Percentiles rank a stretch among this genome's conserved stretches.
phyloP scores from a whole-genome alignment of 768 basidiomycete genomes.

The Lyophyllum semitale region DNA sequence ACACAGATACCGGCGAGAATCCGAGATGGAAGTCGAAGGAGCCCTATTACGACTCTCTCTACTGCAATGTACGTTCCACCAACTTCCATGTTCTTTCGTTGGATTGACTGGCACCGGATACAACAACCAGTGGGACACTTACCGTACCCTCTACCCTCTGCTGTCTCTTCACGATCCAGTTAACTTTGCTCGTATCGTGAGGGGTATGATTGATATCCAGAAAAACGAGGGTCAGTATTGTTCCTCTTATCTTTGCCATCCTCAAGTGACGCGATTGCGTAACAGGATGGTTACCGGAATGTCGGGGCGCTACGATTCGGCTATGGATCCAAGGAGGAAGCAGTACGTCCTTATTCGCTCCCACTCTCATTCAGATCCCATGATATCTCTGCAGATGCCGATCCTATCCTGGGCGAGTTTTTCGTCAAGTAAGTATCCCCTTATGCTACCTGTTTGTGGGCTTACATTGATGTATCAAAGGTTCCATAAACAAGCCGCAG shows the following conservation, averaged over 20 bases:
- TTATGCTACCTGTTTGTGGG: not conserved
- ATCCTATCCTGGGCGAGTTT: conserved; percentile 66
- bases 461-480: conserved; percentile 26
- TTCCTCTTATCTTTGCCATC: not conserved
- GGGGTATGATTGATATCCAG: conserved; percentile 70
- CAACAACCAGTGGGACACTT: conserved; percentile 63
- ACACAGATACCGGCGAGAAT: conserved; percentile 62
- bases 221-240: conserved; percentile 53
- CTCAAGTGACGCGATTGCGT: not conserved
- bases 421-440: conserved; percentile 52
- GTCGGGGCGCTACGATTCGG: conserved; percentile 54
- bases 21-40: conserved; percentile 64
- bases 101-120: not conserved
- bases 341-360: conserved; percentile 38
- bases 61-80: conserved; percentile 56
- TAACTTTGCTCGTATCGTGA: conserved; percentile 58
- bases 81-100: not conserved
- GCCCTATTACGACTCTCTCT: conserved; percentile 68
- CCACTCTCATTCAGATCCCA: not conserved
- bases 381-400: conserved; percentile 43
- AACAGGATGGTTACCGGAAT: conserved; percentile 68
- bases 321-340: conserved; percentile 64
- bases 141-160: conserved; percentile 60
- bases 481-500: conserved; percentile 49
- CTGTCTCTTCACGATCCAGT: conserved; percentile 66